Conservation (phyloP, 2,329 filamentous ascomycete species). For the Penicillium nordicum region DNA sequence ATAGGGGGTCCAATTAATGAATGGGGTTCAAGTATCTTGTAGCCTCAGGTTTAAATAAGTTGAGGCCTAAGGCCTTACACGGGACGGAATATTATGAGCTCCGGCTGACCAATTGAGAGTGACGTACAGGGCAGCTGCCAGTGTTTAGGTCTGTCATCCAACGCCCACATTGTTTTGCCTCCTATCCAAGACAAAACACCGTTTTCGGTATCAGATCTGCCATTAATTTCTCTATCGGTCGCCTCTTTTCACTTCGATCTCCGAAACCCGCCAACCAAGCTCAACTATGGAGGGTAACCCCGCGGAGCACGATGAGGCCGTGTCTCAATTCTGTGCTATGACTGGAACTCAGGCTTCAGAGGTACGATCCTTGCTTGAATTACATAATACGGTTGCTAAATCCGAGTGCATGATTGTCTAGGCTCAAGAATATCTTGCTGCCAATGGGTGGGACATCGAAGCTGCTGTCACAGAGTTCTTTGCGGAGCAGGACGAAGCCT, state of each 20-base stretch:
- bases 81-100: not conserved
- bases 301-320: conserved; percentile 41
- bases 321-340: conserved; percentile 55
- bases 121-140: conserved; percentile 2
- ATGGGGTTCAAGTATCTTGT: no score
- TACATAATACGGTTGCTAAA: not conserved
- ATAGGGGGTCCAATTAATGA: no score
- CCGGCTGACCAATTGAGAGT: conserved; percentile 9
- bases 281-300: conserved; percentile 34
- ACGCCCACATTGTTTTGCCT: not conserved
- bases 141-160: conserved; percentile 2
- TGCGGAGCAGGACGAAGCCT: conserved; percentile 43
- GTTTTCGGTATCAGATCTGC: not conserved
- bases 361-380: conserved; percentile 34
- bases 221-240: not conserved
- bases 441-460: conserved; percentile 64
- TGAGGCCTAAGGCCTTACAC: not conserved
- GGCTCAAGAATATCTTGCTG: conserved; percentile 65
- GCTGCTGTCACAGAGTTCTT: conserved; percentile 63
- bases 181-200: not conserved
- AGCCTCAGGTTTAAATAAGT: not conserved
- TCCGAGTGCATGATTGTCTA: conserved; percentile 31
- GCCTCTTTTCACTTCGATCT: not conserved
- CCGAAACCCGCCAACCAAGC: not conserved
- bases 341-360: conserved; percentile 52